Evolutionary conservation across 2,329 filamentous ascomycete species (phyloP).

Genomic region (Aspergillus nomiae): DNA sequence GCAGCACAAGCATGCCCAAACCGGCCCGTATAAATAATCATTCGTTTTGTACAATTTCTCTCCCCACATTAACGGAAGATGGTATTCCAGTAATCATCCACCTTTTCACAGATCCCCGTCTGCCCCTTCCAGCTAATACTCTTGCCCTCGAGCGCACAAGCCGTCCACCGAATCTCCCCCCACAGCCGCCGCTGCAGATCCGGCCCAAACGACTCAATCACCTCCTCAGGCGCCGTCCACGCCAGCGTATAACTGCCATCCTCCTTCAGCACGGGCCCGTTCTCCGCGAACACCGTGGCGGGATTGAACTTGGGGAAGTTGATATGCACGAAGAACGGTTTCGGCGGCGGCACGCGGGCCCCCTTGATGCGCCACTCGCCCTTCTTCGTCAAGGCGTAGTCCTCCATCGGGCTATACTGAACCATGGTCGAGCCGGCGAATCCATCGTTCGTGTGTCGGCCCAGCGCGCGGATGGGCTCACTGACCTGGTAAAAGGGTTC

Average conservation of each 20-base stretch:
- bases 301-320: constrained; percentile 45
- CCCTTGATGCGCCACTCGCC: constrained; percentile 32
- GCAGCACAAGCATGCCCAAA: neutral
- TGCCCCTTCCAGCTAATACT: constrained; percentile 35
- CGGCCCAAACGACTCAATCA: constrained; percentile 31
- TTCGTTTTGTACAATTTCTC: neutral
- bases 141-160: constrained; percentile 38
- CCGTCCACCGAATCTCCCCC: constrained; percentile 40
- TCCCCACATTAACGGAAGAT: constrained; percentile 25
- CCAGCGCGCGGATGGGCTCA: constrained; percentile 37
- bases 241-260: constrained; percentile 35
- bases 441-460: constrained; percentile 29
- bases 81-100: constrained; percentile 36
- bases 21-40: neutral
- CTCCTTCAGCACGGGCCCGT: constrained; percentile 27
- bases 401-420: constrained; percentile 41
- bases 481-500: constrained; percentile 48
- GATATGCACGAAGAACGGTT: constrained; percentile 43
- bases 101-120: constrained; percentile 33
- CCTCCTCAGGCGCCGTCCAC: constrained; percentile 32
- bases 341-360: constrained; percentile 31
- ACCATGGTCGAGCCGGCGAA: constrained; percentile 43
- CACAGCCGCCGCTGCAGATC: constrained; percentile 42
- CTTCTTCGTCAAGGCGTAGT: constrained; percentile 30
- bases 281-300: constrained; percentile 33